Conservation (phyloP, 805 yeast genomes). For the Hyphopichia homilentoma region DNA sequence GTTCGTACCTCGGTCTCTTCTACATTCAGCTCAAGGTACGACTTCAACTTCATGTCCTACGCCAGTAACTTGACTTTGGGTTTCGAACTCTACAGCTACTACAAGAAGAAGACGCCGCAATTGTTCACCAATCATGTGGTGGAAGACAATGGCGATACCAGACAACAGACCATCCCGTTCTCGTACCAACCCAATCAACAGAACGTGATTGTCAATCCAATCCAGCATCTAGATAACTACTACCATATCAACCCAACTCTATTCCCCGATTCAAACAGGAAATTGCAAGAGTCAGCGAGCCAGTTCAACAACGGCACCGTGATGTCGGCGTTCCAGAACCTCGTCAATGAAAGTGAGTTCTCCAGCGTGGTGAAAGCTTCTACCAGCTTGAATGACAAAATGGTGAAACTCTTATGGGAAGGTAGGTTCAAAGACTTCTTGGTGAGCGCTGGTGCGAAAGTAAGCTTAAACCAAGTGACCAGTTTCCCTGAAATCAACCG, state of each 20-base stretch:
- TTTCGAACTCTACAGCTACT: conserved; percentile 70
- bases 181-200: not conserved
- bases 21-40: conserved; percentile 79
- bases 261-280: conserved; percentile 6
- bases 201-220: conserved; percentile 17
- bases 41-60: conserved; percentile 87
- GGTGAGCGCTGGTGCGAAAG: conserved; percentile 66
- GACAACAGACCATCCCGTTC: not conserved
- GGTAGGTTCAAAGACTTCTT: conserved; percentile 80
- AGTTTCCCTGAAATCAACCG: conserved; percentile 45
- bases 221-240: conserved; percentile 20
- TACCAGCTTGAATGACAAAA: conserved; percentile 61
- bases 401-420: conserved; percentile 75
- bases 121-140: conserved; percentile 4
- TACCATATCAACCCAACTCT: conserved; percentile 25
- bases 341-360: conserved; percentile 52
- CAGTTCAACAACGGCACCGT: conserved; percentile 29
- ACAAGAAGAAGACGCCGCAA: conserved; percentile 9
- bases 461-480: conserved; percentile 36
- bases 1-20: conserved; percentile 73
- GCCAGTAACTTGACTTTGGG: conserved; percentile 85
- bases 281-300: conserved; percentile 14
- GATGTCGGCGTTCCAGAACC: conserved; percentile 47
- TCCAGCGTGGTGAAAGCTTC: conserved; percentile 71
- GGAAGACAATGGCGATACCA: no score